Evolutionary conservation across 1,284 basidiomycete genomes (phyloP).

Genomic region (Boletus semigastroideus): DNA sequence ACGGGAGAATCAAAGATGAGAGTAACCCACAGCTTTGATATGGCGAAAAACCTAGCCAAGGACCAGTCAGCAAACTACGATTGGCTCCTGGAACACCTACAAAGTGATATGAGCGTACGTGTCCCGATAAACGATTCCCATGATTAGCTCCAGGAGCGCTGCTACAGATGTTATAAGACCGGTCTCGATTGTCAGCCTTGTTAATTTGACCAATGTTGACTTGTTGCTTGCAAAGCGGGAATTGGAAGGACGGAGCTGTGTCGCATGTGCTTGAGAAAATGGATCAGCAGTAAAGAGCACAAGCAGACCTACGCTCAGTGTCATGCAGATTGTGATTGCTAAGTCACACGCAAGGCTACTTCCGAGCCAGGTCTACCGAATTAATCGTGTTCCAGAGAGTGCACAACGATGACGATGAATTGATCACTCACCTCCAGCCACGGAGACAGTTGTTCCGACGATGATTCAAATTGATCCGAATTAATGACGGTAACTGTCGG

Average conservation of each 20-base stretch:
- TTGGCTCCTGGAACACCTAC: constrained; percentile 7
- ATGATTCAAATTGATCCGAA: no score
- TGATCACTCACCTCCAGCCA: constrained; percentile 1
- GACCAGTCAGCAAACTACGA: not conserved
- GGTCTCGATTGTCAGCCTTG: constrained; percentile 26
- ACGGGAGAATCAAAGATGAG: not conserved
- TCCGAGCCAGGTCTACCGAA: constrained; percentile 24
- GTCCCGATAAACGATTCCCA: constrained; percentile 7
- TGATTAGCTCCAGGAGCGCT: constrained; percentile 19
- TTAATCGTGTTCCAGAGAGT: not conserved
- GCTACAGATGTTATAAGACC: constrained; percentile 24
- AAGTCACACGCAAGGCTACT: constrained; percentile 21
- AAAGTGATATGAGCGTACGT: constrained; percentile 9
- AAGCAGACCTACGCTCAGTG: constrained; percentile 12
- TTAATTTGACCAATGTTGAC: constrained; percentile 14
- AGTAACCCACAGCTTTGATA: constrained; percentile 27
- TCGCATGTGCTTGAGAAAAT: not conserved
- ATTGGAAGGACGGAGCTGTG: constrained; percentile 19
- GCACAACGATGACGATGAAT: no score
- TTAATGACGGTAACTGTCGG: not conserved
- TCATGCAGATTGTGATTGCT: constrained; percentile 24
- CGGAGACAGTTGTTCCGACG: not conserved
- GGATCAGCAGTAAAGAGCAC: rapidly evolving
- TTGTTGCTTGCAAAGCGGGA: constrained; percentile 3
- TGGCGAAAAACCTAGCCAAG: constrained; percentile 17